phyloP scores from a whole-genome alignment of 495 filamentous ascomycete species.

The Xylaria venustula region DNA sequence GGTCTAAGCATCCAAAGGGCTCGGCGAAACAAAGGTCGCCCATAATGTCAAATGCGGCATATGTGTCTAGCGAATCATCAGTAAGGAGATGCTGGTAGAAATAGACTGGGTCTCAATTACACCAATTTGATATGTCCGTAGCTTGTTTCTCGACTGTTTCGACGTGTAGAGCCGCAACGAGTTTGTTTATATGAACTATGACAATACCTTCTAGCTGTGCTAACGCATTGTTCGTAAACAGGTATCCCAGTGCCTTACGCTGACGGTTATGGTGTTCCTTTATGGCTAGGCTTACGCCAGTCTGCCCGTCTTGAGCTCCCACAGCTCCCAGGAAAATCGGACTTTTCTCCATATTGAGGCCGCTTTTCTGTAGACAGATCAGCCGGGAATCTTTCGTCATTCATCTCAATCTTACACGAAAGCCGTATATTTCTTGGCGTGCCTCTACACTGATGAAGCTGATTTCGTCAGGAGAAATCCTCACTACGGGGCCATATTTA shows the following conservation, averaged over 20 bases:
- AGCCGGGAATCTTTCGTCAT: conserved; percentile 41
- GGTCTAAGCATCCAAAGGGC: conserved; percentile 55
- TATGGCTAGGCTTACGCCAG: conserved; percentile 15
- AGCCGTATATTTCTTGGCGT: conserved; percentile 51
- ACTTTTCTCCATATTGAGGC: conserved; percentile 41
- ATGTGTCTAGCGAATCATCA: conserved; percentile 29
- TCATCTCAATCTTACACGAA: conserved; percentile 26
- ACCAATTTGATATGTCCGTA: conserved; percentile 47
- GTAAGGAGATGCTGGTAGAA: neutral
- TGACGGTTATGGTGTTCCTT: conserved; percentile 46
- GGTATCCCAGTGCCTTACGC: conserved; percentile 47
- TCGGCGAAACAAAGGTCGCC: conserved; percentile 59
- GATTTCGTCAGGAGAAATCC: conserved; percentile 21
- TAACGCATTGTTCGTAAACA: conserved; percentile 46
- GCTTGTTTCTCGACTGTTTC: conserved; percentile 15
- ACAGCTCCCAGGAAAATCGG: conserved; percentile 41
- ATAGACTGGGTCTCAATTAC: neutral
- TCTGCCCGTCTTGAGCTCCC: conserved; percentile 1
- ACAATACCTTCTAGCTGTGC: conserved; percentile 44
- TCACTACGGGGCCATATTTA: neutral
- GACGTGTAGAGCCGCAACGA: conserved; percentile 19
- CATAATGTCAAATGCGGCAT: conserved; percentile 59
- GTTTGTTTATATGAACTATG: conserved; percentile 29
- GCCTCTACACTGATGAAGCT: conserved; percentile 28
- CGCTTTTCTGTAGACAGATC: conserved; percentile 29